These are phyloP conservation scores for Epichloe aotearoae DNA, from an alignment of 2,329 filamentous ascomycete species.

Conservation along the genomic window DNA sequence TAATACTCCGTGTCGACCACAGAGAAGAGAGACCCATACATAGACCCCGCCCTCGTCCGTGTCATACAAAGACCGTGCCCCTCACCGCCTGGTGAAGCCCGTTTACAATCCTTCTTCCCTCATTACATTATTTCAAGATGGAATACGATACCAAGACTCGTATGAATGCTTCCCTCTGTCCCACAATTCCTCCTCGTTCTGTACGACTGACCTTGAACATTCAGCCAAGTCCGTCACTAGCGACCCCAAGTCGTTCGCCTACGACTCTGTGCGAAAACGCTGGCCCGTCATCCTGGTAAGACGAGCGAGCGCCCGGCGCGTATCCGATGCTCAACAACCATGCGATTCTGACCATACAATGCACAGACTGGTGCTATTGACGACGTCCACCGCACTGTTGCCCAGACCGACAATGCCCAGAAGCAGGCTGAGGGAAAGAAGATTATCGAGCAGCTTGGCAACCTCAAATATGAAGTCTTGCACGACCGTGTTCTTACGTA, in stretches of 20 bases:
- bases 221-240: conserved; percentile 64
- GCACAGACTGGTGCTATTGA: conserved; percentile 78
- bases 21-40: no score
- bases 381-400: conserved; percentile 71
- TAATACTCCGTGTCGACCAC: no score
- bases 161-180: conserved; percentile 30
- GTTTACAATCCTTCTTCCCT: background rate
- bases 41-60: no score
- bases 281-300: conserved; percentile 88
- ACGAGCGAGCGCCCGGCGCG: conserved; percentile 1
- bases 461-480: conserved; percentile 88
- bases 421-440: conserved; percentile 70
- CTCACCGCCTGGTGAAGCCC: background rate
- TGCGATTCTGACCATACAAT: background rate
- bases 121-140: conserved; percentile 32
- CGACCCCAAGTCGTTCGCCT: conserved; percentile 79
- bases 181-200: background rate
- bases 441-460: conserved; percentile 66
- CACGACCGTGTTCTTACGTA: conserved; percentile 73
- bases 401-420: conserved; percentile 43
- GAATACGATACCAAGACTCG: conserved; percentile 63
- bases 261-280: conserved; percentile 67
- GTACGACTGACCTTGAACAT: conserved; percentile 5
- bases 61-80: background rate
- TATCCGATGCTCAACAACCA: background rate